These are phyloP conservation scores for Amniculicola lignicola DNA, from an alignment of 495 filamentous ascomycete genomes.

Conservation along the genomic window DNA sequence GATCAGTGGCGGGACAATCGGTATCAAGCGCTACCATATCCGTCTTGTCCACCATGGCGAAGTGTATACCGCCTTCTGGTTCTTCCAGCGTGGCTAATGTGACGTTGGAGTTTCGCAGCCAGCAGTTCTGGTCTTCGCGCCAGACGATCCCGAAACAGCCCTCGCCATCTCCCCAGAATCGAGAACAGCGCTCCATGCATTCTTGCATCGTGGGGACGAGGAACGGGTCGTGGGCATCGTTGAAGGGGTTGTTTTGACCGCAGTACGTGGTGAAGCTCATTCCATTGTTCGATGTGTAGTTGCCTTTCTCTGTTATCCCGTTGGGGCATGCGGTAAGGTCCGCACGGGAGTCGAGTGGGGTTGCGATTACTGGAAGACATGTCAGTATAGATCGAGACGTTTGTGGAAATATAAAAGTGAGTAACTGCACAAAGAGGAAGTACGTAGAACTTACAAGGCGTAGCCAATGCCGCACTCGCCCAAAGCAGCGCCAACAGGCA, in stretches of 20 bases:
- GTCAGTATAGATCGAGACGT: background rate
- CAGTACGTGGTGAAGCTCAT: slow-evolving; percentile 27
- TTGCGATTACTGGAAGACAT: background rate
- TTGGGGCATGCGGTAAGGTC: slow-evolving; percentile 2
- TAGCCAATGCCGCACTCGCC: slow-evolving; percentile 3
- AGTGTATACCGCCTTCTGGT: slow-evolving; percentile 1
- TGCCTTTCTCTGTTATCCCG: too few relatives aligned
- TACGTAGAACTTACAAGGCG: slow-evolving; percentile 6
- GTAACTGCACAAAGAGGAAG: background rate
- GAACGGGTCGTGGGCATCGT: slow-evolving; percentile 5
- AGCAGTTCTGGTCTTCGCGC: slow-evolving; percentile 15
- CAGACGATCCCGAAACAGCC: slow-evolving; percentile 28
- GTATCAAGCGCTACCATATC: slow-evolving; percentile 3
- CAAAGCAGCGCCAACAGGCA: background rate
- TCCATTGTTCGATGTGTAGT: slow-evolving; percentile 20
- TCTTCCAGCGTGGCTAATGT: background rate
- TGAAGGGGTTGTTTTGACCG: slow-evolving; percentile 8
- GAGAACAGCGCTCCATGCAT: slow-evolving; percentile 28
- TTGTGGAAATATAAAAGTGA: background rate
- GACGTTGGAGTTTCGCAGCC: slow-evolving; percentile 10
- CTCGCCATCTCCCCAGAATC: slow-evolving; percentile 23
- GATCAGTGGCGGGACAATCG: slow-evolving; percentile 13
- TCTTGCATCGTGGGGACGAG: slow-evolving; percentile 16
- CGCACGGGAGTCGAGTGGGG: background rate
- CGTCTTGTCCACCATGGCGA: slow-evolving; percentile 5